Conservation (phyloP, 257 asterid genomes). For the Leonotis leonurus region DNA sequence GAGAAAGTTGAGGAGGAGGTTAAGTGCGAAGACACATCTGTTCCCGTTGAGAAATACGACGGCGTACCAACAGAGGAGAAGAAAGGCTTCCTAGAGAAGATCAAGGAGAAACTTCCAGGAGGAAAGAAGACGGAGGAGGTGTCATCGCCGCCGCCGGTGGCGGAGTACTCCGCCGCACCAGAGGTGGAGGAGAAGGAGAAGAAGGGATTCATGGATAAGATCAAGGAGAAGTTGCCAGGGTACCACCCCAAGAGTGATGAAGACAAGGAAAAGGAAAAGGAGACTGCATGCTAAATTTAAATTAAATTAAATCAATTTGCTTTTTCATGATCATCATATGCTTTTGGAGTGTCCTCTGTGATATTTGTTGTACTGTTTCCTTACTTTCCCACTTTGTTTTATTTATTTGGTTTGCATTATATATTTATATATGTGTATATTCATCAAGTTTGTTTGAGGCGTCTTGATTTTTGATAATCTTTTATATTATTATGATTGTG, state of each 20-base stretch:
- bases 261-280: conserved; percentile 52
- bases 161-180: conserved; percentile 15
- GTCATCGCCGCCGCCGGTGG: conserved; percentile 15
- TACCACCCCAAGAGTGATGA: conserved; percentile 63
- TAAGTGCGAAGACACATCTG: conserved; percentile 34
- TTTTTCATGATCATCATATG: conserved; percentile 12
- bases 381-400: background rate
- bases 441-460: background rate
- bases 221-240: conserved; percentile 91
- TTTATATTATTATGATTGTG: background rate
- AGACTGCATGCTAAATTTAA: conserved; percentile 24
- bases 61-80: conserved; percentile 37
- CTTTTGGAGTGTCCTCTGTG: background rate
- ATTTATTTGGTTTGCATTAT: background rate
- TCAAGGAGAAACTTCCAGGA: conserved; percentile 74
- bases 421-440: conserved; percentile 6
- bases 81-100: conserved; percentile 69
- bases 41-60: conserved; percentile 26
- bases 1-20: conserved; percentile 24
- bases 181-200: conserved; percentile 53
- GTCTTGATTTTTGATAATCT: background rate
- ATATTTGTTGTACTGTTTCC: too few species aligned
- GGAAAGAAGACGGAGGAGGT: conserved; percentile 61
- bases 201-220: conserved; percentile 82
- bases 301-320: conserved; percentile 3